Percentiles rank a stretch among this genome's conserved stretches.
These are phyloP conservation scores for Fragaria ananassa DNA, from an alignment of 306 rosid species.

Conservation along the genomic window DNA sequence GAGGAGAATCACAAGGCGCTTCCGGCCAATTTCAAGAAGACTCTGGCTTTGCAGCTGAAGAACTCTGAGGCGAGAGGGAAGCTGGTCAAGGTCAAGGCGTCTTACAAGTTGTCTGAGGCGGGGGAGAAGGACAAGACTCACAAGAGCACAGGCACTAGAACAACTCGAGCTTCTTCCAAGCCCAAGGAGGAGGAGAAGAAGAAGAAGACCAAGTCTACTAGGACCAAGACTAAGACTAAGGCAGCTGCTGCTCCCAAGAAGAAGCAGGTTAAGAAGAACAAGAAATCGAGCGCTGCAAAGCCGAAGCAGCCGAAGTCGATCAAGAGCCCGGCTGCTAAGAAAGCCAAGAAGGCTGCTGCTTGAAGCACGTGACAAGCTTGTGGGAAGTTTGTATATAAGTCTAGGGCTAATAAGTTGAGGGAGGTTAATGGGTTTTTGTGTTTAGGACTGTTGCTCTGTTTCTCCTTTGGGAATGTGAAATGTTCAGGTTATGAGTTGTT, in stretches of 20 bases:
- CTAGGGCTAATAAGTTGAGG: not conserved
- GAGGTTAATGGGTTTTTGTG: not conserved
- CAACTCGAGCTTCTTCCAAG: conserved; percentile 17
- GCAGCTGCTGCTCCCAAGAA: conserved; percentile 10
- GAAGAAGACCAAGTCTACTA: too few relatives aligned
- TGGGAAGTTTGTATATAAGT: not conserved
- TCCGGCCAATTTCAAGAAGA: conserved; percentile 76
- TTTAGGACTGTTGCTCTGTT: conserved; percentile 4
- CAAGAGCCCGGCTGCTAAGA: conserved; percentile 53
- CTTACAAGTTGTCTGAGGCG: conserved; percentile 56
- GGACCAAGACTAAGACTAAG: conserved; percentile 15
- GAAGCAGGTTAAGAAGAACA: conserved; percentile 37
- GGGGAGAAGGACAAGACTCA: conserved; percentile 28
- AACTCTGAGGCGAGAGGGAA: conserved; percentile 65
- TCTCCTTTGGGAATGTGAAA: conserved; percentile 4
- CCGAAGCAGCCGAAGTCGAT: conserved; percentile 78
- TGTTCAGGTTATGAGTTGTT: not conserved
- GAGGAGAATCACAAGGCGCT: conserved; percentile 77
- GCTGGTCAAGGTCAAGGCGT: conserved; percentile 72
- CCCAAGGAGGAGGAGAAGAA: conserved; percentile 23
- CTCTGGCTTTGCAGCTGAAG: conserved; percentile 64
- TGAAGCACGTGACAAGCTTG: not conserved
- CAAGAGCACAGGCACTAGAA: not conserved
- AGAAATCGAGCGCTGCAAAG: conserved; percentile 49
- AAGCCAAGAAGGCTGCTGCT: conserved; percentile 44